These are phyloP conservation scores for Kalmanozyma brasiliensis DNA, from an alignment of 1,284 basidiomycete species.

Conservation along the genomic window DNA sequence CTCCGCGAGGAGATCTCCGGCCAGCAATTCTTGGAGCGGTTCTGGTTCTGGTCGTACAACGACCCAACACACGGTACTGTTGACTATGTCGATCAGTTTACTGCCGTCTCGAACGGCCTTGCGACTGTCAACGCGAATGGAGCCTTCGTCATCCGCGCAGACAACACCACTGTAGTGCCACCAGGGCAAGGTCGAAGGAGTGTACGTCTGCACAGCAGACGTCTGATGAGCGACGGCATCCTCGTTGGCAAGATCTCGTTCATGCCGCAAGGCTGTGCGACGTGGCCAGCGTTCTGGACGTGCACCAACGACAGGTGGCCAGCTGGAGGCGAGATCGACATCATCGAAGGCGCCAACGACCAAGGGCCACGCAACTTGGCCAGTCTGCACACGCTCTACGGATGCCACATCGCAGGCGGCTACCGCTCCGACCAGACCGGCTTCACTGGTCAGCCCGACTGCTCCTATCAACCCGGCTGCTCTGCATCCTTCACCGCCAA, in stretches of 20 bases:
- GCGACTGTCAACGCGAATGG: conserved; percentile 34
- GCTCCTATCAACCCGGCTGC: conserved; percentile 57
- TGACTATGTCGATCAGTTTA: conserved; percentile 42
- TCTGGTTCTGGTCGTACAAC: conserved; percentile 46
- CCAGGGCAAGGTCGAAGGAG: conserved; percentile 28
- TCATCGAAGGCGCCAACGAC: conserved; percentile 58
- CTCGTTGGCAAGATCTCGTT: conserved; percentile 41
- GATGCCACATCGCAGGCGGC: conserved; percentile 35
- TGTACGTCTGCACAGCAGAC: conserved; percentile 46
- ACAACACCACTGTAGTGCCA: conserved; percentile 32
- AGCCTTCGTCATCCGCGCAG: conserved; percentile 49
- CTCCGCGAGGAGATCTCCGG: conserved; percentile 49
- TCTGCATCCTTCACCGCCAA: conserved; percentile 34
- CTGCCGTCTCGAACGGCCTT: conserved; percentile 23
- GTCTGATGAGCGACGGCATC: conserved; percentile 45
- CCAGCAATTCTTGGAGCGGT: conserved; percentile 40
- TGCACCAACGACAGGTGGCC: conserved; percentile 50
- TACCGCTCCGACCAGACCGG: conserved; percentile 31
- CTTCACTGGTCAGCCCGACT: conserved; percentile 28
- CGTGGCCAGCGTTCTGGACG: conserved; percentile 65
- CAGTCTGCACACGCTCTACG: conserved; percentile 46
- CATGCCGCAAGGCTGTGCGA: conserved; percentile 53
- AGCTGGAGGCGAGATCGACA: conserved; percentile 55
- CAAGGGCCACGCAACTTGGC: conserved; percentile 50
- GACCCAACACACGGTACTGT: conserved; percentile 54